A percentile compares a stretch with the other conserved stretches of the same genome.
These are phyloP conservation scores for Postia placenta DNA, from an alignment of 768 basidiomycete species.

Conservation along the genomic window DNA sequence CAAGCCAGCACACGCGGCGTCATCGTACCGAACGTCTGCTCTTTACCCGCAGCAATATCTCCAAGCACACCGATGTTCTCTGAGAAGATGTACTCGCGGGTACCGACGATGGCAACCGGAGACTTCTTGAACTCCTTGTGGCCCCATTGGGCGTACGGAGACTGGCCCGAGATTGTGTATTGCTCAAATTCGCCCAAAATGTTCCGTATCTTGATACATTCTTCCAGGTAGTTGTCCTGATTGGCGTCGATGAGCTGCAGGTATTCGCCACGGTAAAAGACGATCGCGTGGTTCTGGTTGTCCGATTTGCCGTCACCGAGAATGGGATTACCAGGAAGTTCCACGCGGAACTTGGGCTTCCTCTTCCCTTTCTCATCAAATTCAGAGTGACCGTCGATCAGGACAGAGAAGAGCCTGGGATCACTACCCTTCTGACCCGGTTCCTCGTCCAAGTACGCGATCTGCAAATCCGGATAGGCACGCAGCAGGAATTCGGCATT, in stretches of 20 bases:
- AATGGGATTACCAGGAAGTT: slow-evolving; percentile 97
- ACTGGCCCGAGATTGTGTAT: slow-evolving; percentile 83
- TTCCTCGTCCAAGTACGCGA: slow-evolving; percentile 97
- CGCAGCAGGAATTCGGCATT: slow-evolving; percentile 97
- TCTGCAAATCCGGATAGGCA: slow-evolving; percentile 97
- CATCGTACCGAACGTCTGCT: slow-evolving; percentile 99
- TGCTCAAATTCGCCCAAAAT: slow-evolving; percentile 98
- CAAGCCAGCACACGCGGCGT: slow-evolving; percentile 92
- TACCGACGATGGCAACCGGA: slow-evolving; percentile 96
- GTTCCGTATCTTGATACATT: slow-evolving; percentile 98
- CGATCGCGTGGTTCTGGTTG: slow-evolving; percentile 99
- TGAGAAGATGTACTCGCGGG: slow-evolving; percentile 99
- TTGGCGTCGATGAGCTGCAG: slow-evolving; percentile 99
- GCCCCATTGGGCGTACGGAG: slow-evolving; percentile 94
- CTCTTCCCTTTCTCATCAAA: slow-evolving; percentile 84
- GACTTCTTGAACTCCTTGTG: slow-evolving; percentile 87
- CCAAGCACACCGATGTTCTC: slow-evolving; percentile 99
- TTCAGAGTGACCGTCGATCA: slow-evolving; percentile 98
- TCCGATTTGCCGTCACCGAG: slow-evolving; percentile 99
- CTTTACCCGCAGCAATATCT: slow-evolving; percentile 98
- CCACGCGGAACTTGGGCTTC: slow-evolving; percentile 95
- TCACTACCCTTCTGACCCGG: slow-evolving; percentile 85
- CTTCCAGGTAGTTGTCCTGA: slow-evolving; percentile 99
- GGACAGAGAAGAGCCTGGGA: slow-evolving; percentile 80
- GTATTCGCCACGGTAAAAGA: slow-evolving; percentile 99